phyloP scores from a whole-genome alignment of 2,329 filamentous ascomycete genomes.

The Cryphonectria nitschkei region DNA sequence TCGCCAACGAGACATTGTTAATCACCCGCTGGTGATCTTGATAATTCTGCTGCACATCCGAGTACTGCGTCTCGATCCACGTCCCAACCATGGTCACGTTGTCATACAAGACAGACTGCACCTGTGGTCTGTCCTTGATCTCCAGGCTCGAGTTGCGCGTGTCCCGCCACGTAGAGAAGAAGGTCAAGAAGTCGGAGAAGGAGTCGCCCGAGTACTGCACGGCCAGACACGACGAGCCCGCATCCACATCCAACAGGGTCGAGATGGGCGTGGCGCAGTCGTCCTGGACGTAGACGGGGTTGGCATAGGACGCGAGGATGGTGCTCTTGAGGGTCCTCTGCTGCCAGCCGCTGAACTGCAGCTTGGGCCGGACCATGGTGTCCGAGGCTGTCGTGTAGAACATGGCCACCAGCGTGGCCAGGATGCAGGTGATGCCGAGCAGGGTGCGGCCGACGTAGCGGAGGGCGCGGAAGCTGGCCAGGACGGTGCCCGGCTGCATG shows the following conservation, averaged over 20 bases:
- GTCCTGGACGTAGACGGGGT: constrained; percentile 56
- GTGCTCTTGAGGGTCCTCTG: constrained; percentile 54
- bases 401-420: constrained; percentile 67
- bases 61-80: constrained; percentile 65
- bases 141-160: constrained; percentile 47
- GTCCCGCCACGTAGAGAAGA: constrained; percentile 59
- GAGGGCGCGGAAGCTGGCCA: constrained; percentile 70
- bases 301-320: constrained; percentile 66
- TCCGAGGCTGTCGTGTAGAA: constrained; percentile 80
- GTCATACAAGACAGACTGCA: constrained; percentile 67
- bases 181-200: constrained; percentile 71
- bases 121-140: constrained; percentile 56
- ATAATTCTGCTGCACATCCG: constrained; percentile 57
- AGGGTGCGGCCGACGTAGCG: constrained; percentile 66
- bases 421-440: constrained; percentile 66
- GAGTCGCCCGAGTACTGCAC: constrained; percentile 71
- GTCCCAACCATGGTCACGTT: constrained; percentile 72
- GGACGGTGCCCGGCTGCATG: constrained; percentile 70
- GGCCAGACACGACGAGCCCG: constrained; percentile 64
- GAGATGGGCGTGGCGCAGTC: constrained; percentile 66
- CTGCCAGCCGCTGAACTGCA: constrained; percentile 62
- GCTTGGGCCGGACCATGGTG: constrained; percentile 73
- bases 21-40: constrained; percentile 59
- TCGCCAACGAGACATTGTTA: constrained; percentile 77
- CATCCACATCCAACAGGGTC: constrained; percentile 42